phyloP scores from a whole-genome alignment of 2,329 filamentous ascomycete species.

The Pseudofabraea citricarpa region DNA sequence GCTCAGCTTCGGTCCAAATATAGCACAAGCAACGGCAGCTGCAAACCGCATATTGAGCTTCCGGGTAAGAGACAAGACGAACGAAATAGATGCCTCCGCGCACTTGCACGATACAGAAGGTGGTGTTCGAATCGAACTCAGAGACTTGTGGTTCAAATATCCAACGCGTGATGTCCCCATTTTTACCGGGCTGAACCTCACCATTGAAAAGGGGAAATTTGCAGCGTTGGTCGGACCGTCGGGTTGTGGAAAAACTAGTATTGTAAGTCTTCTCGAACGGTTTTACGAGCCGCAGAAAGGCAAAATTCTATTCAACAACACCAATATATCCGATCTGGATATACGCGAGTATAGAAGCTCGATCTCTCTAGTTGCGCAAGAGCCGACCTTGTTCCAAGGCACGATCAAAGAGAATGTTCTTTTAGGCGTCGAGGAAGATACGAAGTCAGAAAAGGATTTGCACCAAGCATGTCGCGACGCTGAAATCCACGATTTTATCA shows the following conservation, averaged over 20 bases:
- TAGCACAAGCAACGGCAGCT: constrained; percentile 53
- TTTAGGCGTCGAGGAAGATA: constrained; percentile 48
- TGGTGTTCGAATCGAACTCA: constrained; percentile 52
- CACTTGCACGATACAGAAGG: constrained; percentile 18
- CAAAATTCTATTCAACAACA: constrained; percentile 57
- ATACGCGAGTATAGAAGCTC: constrained; percentile 57
- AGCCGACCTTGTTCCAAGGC: constrained; percentile 59
- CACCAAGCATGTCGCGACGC: constrained; percentile 44
- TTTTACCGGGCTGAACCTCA: constrained; percentile 57
- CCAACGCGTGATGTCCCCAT: constrained; percentile 52
- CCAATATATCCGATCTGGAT: constrained; percentile 53
- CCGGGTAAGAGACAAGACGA: constrained; percentile 8
- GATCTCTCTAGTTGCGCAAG: constrained; percentile 69
- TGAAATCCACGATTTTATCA: constrained; percentile 48
- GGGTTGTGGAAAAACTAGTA: constrained; percentile 67
- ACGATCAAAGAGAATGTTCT: constrained; percentile 66
- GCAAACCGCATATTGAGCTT: constrained; percentile 53
- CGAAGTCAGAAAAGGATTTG: constrained; percentile 33
- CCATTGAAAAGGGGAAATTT: constrained; percentile 63
- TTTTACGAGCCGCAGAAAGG: constrained; percentile 69
- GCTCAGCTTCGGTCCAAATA: constrained; percentile 48
- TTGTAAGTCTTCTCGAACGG: constrained; percentile 53
- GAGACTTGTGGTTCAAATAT: constrained; percentile 55
- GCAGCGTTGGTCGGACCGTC: constrained; percentile 64
- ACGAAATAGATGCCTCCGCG: too few species aligned